Evolutionary conservation across 2,329 filamentous ascomycete genomes (phyloP).

Genomic region (Amesomyces nigricolor): DNA sequence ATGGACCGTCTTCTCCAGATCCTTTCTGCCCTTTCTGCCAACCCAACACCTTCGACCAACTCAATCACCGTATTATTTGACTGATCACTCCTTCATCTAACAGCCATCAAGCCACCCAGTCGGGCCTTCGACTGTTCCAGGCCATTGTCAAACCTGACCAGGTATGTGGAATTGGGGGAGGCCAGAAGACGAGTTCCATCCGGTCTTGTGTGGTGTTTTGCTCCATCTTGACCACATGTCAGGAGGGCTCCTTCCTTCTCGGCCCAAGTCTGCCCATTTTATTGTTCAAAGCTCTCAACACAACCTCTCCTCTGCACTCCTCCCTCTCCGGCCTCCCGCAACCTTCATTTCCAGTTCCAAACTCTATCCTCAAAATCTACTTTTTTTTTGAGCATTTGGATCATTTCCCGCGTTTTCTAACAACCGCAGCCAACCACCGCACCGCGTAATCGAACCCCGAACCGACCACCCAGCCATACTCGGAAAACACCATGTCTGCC

Average conservation of each 20-base stretch:
- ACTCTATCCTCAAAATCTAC: constrained; percentile 20
- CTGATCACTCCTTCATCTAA: too few species aligned
- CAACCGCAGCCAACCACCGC: constrained; percentile 5
- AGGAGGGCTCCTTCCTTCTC: too few species aligned
- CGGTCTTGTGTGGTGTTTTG: too few species aligned
- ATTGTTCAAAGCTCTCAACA: too few species aligned
- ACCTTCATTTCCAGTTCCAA: constrained; percentile 4
- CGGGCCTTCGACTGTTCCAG: too few species aligned
- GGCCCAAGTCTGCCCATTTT: too few species aligned
- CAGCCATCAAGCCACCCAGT: too few species aligned
- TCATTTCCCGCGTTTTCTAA: constrained; percentile 18
- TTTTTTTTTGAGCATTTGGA: constrained; percentile 24
- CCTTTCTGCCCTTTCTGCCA: neutral
- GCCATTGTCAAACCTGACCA: too few species aligned
- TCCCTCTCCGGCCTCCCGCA: neutral
- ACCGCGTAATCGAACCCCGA: neutral
- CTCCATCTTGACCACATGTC: too few species aligned
- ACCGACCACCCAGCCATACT: neutral
- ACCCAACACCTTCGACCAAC: neutral
- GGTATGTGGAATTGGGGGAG: too few species aligned
- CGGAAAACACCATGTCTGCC: constrained; percentile 36
- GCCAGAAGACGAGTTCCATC: too few species aligned
- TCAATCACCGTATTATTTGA: neutral
- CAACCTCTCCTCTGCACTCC: neutral
- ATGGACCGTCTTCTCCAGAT: neutral